Base-by-base conservation (phyloP, 1,139 yeast species). In the Candida sp. region DNA sequence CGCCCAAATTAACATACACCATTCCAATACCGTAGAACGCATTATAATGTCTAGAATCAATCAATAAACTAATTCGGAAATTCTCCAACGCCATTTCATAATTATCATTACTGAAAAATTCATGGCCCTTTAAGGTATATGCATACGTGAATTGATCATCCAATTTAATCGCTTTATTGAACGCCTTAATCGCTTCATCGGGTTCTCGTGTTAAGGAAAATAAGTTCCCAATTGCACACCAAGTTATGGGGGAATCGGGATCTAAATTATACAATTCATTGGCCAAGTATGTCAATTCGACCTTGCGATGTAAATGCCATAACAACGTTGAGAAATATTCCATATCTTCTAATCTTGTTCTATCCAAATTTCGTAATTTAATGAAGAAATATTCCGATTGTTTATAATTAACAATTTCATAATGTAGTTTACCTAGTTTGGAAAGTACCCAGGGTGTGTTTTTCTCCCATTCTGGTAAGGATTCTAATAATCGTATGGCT, bases 21-120 rank as follows among this genome's bases (percentile, higher is more conserved):
- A 90, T 90, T 5, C 99, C 99, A 46, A 95, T 79, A 21, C 99
- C 99, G 57, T 93, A 95, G 57, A 93, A 82, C 0, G 99, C 98
- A 64, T 93, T 93, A 63, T 91, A 93, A 61, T 90, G 97, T 46
- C 93, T 75, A 40, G 84, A 75, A 56, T 93, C 96, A 38, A 84
- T 75, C 15, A 86, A 68, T 38, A 93, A 73, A 7, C 97, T 95
- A 48, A 77, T 73, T 35, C 97, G 68, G 73, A 90, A 95, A 49
- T 88, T 81, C 47, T 85, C 89, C 49, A 87, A 77, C 0, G 99
- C 98, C 64, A 84, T 81, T 58, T 91, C 97, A 64, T 85, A 88
- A 40, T 95, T 90, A 64, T 95, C 99, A 56, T 82, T 88, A 5
- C 93, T 79, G 36, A 89, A 82, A 57, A 80, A 82, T 64, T 95